Evolutionary conservation across 306 rosid genomes (phyloP).

Genomic region (Myrica gale): DNA sequence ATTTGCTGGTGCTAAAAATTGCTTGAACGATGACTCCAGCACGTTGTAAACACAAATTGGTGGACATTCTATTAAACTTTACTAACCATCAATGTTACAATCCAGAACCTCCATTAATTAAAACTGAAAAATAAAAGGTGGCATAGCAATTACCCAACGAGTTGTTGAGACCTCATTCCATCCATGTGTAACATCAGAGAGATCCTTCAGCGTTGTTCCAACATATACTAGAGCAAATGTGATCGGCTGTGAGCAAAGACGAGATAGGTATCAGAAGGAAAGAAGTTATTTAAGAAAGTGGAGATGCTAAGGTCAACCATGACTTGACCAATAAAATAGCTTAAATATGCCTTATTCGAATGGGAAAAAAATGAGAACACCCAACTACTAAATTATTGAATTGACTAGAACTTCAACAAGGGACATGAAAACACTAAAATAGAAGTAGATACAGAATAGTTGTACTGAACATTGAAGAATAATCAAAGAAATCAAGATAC

Average conservation of each 20-base stretch:
- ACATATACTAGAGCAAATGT: conserved; percentile 54
- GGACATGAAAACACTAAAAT: not conserved
- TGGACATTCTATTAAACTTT: too few species aligned
- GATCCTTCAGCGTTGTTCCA: conserved; percentile 61
- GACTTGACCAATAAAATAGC: not conserved
- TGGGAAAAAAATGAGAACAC: not conserved
- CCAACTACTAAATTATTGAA: not conserved
- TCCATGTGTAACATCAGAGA: conserved; percentile 55
- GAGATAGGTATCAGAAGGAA: conserved; percentile 1
- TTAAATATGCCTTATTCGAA: not conserved
- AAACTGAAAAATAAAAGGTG: conserved; percentile 11
- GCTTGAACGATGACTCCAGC: not conserved
- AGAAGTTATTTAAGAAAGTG: not conserved
- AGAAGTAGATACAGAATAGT: not conserved
- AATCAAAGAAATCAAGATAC: not conserved
- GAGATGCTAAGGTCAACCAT: not conserved
- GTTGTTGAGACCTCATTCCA: conserved; percentile 55
- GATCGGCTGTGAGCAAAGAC: conserved; percentile 46
- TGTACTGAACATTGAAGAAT: not conserved
- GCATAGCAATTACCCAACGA: conserved; percentile 43
- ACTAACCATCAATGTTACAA: not conserved
- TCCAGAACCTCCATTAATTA: not conserved
- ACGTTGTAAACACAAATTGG: not conserved
- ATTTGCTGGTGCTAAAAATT: not conserved
- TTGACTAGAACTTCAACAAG: not conserved